Base-by-base conservation (phyloP, 2,329 filamentous ascomycete genomes). In the Colletotrichum abscissum region DNA sequence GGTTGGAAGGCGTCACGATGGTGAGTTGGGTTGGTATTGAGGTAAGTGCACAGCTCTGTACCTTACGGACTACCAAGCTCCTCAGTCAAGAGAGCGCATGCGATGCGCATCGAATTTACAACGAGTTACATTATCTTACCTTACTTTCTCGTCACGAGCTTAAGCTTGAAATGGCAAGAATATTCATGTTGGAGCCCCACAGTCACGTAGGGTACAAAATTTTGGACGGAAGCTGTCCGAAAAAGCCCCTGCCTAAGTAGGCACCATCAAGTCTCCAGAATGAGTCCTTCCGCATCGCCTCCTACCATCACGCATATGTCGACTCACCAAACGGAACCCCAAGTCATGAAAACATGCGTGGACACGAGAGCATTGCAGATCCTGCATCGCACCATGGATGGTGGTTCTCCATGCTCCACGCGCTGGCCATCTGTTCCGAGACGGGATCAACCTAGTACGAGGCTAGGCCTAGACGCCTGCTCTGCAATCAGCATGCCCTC, bases 371-470 rank as follows among this genome's bases (percentile, higher is more conserved):
- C 63, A 26, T 56, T 67, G 56, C 33, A 35, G 30, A 46, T 55
- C 56, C 46, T 71, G 63, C 63, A 46, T 19, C 35, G 63, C 19
- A 26, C 56, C 55, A 22, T 57, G 66, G 35, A 7, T 42, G 6
- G 38, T 16, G 38, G 38, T 19, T 42, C 38, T 8, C 16, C n/a
- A 63, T 12, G 30, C 24, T 30, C 28, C 26, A 52, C 19, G 42
- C 56, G 49, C 64, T 72, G 68, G 64, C 57, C 35, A 62, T 30
- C 57, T 49, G 9, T 55, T 16, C 35, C 16, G n/a, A 68, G 63
- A 63, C 49, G 64, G 69, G 69, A 63, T 72, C 57, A 62, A 68
- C 69, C 69, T n/a, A 38, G 69, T 57, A 72, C n/a, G 33, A 55
- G 30, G 22, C n/a, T 46, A 14, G 26, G 30, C n/a, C 46, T 26